Base-by-base conservation (phyloP, 108 stramenopile species). In the Nitzschia sp. region DNA sequence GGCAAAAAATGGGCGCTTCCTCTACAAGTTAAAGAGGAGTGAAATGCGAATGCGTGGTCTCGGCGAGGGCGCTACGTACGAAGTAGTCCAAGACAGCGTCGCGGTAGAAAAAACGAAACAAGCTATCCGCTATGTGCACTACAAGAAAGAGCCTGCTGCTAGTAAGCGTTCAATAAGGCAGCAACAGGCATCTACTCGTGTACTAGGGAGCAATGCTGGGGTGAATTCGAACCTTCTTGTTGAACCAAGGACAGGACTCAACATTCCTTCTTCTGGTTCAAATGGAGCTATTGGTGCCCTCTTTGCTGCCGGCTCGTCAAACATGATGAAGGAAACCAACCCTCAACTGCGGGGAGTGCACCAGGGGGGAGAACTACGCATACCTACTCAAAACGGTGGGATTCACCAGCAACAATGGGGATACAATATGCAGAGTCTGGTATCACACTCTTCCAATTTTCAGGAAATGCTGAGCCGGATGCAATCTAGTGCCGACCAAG, bases 121-220 rank as follows among this genome's bases (percentile, higher is more conserved):
- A 19, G 60, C 71, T 1, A 54, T 72, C 0, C 60, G 71, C 11
- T 63, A 72, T 38, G 68, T 76, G 1, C 68, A 70, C 63, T 76
- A 76, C 68, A 76, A 76, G 61, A 76, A 76, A 54, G 68, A 55
- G 4, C 74, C 74, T 17, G 29, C 38, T 42, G 38, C 38, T 42
- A 42, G 38, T 13, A 9, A 6, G 9, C 13, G 9, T 42, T 42
- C 38, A 13, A 13, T 9, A 13, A 42, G 9, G 38, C 9, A 13
- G 38, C 38, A 42, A 42, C 38, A 42, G 38, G 9, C 13, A 6
- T 6, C 13, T 42, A 42, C 38, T 42, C 13, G 38, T 42, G 13
- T 42, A 9, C 38, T 42, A 42, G 38, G 38, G 13, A 42, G 38
- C 38, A 42, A 42, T 42, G 13, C 13, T 42, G 38, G 13, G n/a